Conservation (phyloP, 164 flowering plant genomes). For the Nelumbo lutea region DNA sequence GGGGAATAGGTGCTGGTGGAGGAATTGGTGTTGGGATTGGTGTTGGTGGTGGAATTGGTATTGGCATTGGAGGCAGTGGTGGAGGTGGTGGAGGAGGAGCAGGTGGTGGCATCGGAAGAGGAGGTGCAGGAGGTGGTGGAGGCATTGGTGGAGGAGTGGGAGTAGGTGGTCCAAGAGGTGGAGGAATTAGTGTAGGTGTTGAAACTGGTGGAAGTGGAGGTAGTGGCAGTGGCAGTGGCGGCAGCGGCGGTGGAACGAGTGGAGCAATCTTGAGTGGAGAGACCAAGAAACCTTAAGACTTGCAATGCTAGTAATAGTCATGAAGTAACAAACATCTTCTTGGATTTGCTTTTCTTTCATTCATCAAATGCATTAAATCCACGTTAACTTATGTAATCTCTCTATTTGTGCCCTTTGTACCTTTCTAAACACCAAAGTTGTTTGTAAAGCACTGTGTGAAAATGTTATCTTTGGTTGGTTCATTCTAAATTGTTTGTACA, state of each 20-base stretch:
- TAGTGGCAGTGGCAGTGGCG: conserved; percentile 4
- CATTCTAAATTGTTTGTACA: no score
- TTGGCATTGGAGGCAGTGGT: conserved; percentile 6
- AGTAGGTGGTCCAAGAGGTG: not conserved
- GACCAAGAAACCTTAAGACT: no score
- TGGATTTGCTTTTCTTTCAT: no score
- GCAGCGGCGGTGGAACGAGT: conserved; percentile 7
- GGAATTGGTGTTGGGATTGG: not conserved
- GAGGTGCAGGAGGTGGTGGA: conserved; percentile 2
- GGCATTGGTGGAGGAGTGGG: conserved; percentile 8
- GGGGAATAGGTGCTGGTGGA: conserved; percentile 1
- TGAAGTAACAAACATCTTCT: no score
- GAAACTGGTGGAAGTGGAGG: conserved; percentile 4
- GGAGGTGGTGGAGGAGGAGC: conserved; percentile 14
- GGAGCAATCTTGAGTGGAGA: not conserved
- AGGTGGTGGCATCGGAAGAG: conserved; percentile 8
- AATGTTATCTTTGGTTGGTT: no score
- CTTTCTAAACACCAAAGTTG: no score
- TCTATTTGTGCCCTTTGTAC: no score
- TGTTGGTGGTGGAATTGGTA: not conserved
- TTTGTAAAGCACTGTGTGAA: no score
- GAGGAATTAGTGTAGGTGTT: conserved; percentile 3
- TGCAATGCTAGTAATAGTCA: no score
- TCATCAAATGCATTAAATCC: no score
- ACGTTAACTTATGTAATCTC: no score